Evolutionary conservation across 305 asterid genomes (phyloP).

Genomic region (Fraxinus albicans): DNA sequence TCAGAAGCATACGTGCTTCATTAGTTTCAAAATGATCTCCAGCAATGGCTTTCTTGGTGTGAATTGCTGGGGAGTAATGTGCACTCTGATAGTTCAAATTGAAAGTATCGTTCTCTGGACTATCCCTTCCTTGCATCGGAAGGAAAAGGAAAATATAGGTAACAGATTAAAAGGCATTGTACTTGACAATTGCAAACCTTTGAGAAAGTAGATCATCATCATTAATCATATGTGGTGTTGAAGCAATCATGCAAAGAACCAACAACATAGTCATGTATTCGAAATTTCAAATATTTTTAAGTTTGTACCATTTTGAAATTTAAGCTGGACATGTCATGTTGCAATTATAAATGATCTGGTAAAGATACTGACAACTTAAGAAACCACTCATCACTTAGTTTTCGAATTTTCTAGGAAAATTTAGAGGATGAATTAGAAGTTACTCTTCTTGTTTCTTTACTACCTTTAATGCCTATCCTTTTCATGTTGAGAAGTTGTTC

Average conservation of each 20-base stretch:
- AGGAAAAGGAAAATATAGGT: slow-evolving; percentile 24
- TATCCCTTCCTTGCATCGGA: slow-evolving; percentile 39
- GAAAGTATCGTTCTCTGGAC: slow-evolving; percentile 36
- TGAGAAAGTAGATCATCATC: neutral
- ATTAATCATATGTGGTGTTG: neutral
- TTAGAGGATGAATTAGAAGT: neutral
- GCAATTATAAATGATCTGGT: slow-evolving; percentile 3
- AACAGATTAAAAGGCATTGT: slow-evolving; percentile 16
- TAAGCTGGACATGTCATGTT: slow-evolving; percentile 7
- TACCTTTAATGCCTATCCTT: neutral
- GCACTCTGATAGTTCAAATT: slow-evolving; percentile 32
- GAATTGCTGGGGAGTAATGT: slow-evolving; percentile 37
- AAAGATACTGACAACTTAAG: neutral
- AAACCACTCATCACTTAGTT: neutral
- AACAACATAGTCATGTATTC: neutral
- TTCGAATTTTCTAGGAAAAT: neutral
- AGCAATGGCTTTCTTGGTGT: slow-evolving; percentile 30
- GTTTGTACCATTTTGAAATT: neutral
- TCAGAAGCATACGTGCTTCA: slow-evolving; percentile 50
- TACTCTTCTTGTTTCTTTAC: neutral
- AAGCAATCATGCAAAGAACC: neutral
- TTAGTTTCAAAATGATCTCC: slow-evolving; percentile 36
- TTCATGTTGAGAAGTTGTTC: neutral
- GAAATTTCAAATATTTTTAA: neutral
- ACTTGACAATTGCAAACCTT: neutral